Percentiles rank a stretch among this genome's conserved stretches.
Evolutionary conservation across 208 protist species (phyloP).

Genomic region (Acanthamoeba royreba): DNA sequence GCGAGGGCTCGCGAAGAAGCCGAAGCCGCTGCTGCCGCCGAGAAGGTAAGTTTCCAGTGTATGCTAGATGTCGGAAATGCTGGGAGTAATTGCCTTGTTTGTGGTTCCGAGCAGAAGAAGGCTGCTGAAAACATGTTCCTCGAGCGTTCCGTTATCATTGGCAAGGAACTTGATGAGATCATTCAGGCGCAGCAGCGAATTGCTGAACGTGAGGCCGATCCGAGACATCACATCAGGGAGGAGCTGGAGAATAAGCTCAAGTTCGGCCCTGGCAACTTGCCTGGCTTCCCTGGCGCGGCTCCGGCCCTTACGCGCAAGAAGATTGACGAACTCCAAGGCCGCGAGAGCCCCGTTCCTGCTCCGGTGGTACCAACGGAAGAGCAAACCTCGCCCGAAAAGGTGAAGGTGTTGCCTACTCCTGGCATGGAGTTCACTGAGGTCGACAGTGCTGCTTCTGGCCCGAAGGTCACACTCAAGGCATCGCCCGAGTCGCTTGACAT

Average conservation of each 20-base stretch:
- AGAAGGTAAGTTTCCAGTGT: background rate
- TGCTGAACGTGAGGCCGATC: background rate
- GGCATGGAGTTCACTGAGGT: constrained; percentile 35
- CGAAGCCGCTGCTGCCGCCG: background rate
- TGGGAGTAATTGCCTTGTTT: background rate
- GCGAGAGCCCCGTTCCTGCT: background rate
- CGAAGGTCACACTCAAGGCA: background rate
- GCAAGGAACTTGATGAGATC: constrained; percentile 33
- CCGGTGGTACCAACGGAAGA: background rate
- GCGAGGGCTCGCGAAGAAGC: background rate
- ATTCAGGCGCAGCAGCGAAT: background rate
- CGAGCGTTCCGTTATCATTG: constrained; percentile 4
- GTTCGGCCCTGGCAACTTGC: constrained; percentile 34
- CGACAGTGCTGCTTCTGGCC: background rate
- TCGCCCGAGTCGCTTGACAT: constrained; percentile 9
- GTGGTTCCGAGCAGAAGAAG: background rate
- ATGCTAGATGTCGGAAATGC: background rate
- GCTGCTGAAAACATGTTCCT: background rate
- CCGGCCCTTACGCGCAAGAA: background rate
- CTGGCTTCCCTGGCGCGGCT: constrained; percentile 3
- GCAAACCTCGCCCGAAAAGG: background rate
- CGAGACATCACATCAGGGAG: background rate
- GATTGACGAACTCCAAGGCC: background rate
- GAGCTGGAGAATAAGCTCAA: constrained; percentile 33
- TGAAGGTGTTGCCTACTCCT: background rate